phyloP scores from a whole-genome alignment of 129 eudicot species.

The Smallanthus sonchifolius region DNA sequence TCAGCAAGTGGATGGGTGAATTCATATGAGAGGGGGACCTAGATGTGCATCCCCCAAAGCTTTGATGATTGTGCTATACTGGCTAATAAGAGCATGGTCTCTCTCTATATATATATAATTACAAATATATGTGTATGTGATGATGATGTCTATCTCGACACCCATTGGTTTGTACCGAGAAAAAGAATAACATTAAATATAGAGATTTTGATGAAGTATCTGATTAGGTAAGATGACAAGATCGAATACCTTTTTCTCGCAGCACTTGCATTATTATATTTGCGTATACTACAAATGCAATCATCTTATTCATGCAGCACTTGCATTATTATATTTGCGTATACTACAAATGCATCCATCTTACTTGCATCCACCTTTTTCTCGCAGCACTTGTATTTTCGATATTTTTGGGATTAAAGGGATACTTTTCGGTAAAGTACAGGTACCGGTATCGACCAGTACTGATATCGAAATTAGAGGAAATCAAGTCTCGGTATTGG shows the following conservation, averaged over 20 bases:
- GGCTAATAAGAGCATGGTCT: constrained; percentile 20
- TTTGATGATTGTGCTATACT: constrained; percentile 33
- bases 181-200: constrained; percentile 25
- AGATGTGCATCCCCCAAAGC: constrained; percentile 33
- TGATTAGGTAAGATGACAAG: constrained; percentile 25
- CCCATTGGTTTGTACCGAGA: constrained; percentile 30
- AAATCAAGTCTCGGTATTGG: too few species aligned
- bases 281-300: neutral
- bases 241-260: constrained; percentile 8
- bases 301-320: neutral
- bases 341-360: neutral
- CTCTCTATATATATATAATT: constrained; percentile 1
- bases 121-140: neutral
- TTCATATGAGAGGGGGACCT: constrained; percentile 48
- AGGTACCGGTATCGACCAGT: too few species aligned
- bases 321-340: neutral
- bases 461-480: too few species aligned
- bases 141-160: constrained; percentile 29
- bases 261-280: neutral
- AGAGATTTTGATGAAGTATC: constrained; percentile 10
- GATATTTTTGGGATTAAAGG: too few species aligned
- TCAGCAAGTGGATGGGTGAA: constrained; percentile 34
- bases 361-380: too few species aligned
- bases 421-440: too few species aligned
- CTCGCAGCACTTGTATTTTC: too few species aligned